A percentile compares a stretch with the other conserved stretches of the same genome.
These are phyloP conservation scores for Solanum appendiculatum DNA, from an alignment of 257 asterid genomes.

Conservation along the genomic window DNA sequence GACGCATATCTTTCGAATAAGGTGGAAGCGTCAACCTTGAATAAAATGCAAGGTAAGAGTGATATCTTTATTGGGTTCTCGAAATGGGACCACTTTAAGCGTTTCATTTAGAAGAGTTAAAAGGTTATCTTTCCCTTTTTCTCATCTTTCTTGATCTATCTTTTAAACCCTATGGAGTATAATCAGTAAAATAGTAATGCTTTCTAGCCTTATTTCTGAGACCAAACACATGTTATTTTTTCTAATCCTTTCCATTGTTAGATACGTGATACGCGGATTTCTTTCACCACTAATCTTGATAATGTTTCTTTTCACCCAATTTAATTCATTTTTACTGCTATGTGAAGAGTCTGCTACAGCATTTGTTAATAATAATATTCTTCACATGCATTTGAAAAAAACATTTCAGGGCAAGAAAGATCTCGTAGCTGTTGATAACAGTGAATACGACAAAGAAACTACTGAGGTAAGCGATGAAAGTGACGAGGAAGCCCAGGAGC, in stretches of 20 bases:
- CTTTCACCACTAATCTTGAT: neutral
- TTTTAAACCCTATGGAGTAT: neutral
- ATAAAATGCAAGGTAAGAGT: neutral
- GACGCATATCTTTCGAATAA: neutral
- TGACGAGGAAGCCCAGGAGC: conserved; percentile 29
- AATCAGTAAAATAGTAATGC: neutral
- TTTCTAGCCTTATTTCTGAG: neutral
- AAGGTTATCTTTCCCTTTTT: neutral
- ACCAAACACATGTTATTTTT: neutral
- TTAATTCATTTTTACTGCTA: neutral
- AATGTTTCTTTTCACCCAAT: neutral
- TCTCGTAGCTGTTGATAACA: conserved; percentile 68
- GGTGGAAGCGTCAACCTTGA: neutral
- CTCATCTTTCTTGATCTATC: neutral
- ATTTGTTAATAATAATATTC: neutral
- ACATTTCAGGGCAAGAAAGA: conserved; percentile 63
- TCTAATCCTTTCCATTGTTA: neutral
- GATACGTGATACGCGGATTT: neutral
- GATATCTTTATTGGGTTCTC: neutral
- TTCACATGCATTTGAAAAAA: neutral
- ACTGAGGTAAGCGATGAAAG: conserved; percentile 48
- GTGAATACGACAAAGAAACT: conserved; percentile 51
- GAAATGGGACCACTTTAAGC: neutral
- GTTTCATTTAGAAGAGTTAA: too few relatives aligned
- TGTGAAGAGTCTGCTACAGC: neutral